Evolutionary conservation across 2,329 filamentous ascomycete species (phyloP), one percentile per base, ranked within the genome.

Genomic region (Fonsecaea pugnacius): DNA sequence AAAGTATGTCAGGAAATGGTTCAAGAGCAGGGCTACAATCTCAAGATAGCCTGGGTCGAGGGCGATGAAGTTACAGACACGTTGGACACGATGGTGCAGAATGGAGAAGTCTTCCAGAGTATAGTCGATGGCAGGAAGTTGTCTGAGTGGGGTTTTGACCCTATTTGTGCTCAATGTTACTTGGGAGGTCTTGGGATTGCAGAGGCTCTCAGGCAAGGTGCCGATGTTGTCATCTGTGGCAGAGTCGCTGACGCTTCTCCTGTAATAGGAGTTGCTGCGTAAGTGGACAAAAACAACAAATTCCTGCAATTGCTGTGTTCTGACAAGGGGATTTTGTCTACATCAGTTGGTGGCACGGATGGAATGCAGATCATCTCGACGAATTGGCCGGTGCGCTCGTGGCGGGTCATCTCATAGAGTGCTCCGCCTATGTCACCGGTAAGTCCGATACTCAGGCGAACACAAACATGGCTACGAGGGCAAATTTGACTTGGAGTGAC

Each of bases 141-240:
- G 32, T 9, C 30, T 16, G 58, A 55, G 10, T 61, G 58, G 58
- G 58, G 51, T 6, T 33, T 4, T 4, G 27, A 61, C 18, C 58
- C 58, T 4, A 12, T 40, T 33, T 54, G 32, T 24, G 58, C 43
- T 12, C 18, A 24, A 9, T 82, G 78, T 3, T 85, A 85, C 68
- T 76, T 84, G 1, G 84, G 85, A 0, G 79, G 79, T n/a, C 74
- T 79, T 59, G 81, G 72, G 1, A 75, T 75, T 27, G 72, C 69
- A 1, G 64, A 72, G 27, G 73, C 71, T 2, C 61, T 76, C 0
- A 48, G 65, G 5, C 54, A 64, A 3, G 74, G 73, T 0, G 74
- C 74, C 1, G 69, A 75, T 57, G 72, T 76, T 30, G 72, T 76
- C 35, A 65, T 74, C 46, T 74, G 69, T 61, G 75, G 75, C 5